phyloP scores from a whole-genome alignment of 257 asterid species.

The Knoxia roxburghii region DNA sequence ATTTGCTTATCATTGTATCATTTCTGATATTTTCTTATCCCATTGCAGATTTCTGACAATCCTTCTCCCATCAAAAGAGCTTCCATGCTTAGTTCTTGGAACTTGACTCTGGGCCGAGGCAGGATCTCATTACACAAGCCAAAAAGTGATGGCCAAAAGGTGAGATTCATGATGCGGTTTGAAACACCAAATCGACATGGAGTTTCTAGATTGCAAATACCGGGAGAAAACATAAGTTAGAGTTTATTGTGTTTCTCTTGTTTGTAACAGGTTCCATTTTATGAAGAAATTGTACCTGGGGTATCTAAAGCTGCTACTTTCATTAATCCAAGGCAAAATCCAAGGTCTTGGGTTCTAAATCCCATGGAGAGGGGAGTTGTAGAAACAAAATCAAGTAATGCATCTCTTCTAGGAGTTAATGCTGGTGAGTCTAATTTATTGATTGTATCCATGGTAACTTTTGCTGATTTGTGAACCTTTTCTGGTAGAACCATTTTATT shows the following conservation, averaged over 20 bases:
- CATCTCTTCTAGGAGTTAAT: slow-evolving; percentile 14
- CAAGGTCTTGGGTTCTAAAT: slow-evolving; percentile 20
- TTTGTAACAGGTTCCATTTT: slow-evolving; percentile 25
- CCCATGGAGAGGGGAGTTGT: slow-evolving; percentile 4
- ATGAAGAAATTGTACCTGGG: slow-evolving; percentile 18
- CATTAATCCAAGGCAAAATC: slow-evolving; percentile 27
- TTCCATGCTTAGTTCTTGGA: slow-evolving; percentile 17
- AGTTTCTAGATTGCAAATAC: background rate
- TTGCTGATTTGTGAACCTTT: background rate
- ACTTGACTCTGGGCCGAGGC: slow-evolving; percentile 13
- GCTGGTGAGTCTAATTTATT: slow-evolving; percentile 16
- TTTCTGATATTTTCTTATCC: background rate
- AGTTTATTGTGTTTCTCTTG: background rate
- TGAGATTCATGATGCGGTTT: slow-evolving; percentile 16
- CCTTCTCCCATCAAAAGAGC: slow-evolving; percentile 11
- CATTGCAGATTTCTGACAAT: slow-evolving; percentile 23
- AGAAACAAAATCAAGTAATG: slow-evolving; percentile 5
- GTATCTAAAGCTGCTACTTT: slow-evolving; percentile 6
- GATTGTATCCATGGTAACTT: background rate
- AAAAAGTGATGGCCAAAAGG: slow-evolving; percentile 25
- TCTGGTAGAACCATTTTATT: background rate
- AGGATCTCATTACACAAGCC: slow-evolving; percentile 18
- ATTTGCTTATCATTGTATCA: too few relatives aligned
- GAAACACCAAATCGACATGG: background rate
- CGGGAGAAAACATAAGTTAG: background rate